These are phyloP conservation scores for Cnidoscolus chayamansa DNA, from an alignment of 441 rosid species.

Conservation along the genomic window DNA sequence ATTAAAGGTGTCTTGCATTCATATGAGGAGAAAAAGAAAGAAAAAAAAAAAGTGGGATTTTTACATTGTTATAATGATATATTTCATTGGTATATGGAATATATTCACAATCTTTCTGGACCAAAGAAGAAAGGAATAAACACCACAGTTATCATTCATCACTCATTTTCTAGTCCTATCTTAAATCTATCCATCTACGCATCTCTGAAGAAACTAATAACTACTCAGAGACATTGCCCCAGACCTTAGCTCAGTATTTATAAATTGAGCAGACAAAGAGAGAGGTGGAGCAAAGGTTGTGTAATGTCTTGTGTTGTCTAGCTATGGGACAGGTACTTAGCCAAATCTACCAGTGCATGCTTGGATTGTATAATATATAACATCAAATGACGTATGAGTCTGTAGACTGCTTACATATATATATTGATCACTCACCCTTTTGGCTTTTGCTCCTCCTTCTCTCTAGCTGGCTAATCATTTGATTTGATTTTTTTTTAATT, in stretches of 20 bases:
- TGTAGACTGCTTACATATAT: slow-evolving; percentile 20
- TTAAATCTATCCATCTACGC: slow-evolving; percentile 8
- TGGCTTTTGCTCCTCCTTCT: slow-evolving; percentile 1
- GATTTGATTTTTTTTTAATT: slow-evolving; percentile 29
- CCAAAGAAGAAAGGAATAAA: slow-evolving; percentile 23
- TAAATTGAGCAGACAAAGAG: too few relatives aligned
- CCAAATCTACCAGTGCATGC: slow-evolving; percentile 18
- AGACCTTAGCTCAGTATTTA: too few relatives aligned
- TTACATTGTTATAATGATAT: too few relatives aligned
- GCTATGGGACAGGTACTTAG: slow-evolving; percentile 16
- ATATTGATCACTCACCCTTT: too few relatives aligned
- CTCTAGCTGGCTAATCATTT: slow-evolving; percentile 37
- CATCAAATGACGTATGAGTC: slow-evolving; percentile 41
- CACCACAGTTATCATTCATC: slow-evolving; percentile 5
- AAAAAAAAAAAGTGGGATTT: too few relatives aligned
- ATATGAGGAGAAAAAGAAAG: slow-evolving; percentile 14
- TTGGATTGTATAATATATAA: slow-evolving; percentile 23
- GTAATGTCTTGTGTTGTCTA: neutral
- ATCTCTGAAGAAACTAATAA: slow-evolving; percentile 7
- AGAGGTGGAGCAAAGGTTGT: neutral
- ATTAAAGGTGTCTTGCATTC: slow-evolving; percentile 30
- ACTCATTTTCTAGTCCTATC: neutral
- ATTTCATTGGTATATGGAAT: too few relatives aligned
- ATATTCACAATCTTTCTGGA: neutral
- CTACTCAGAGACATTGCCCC: slow-evolving; percentile 2